Evolutionary conservation across 2,329 filamentous ascomycete species (phyloP).

Genomic region (Harringtonia lauricola): DNA sequence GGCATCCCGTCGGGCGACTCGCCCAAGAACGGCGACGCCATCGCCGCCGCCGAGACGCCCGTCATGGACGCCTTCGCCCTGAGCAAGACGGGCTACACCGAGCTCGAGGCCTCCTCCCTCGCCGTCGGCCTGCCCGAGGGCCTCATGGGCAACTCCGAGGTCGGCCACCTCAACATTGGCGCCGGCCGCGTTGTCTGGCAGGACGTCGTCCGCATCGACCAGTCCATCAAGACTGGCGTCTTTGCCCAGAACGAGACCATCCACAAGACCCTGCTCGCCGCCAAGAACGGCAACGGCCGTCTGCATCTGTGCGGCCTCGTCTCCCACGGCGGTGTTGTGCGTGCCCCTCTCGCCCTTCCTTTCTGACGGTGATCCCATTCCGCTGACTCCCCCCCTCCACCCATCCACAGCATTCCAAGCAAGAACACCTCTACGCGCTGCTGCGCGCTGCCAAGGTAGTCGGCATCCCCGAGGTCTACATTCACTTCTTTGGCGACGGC

Average conservation of each 20-base stretch:
- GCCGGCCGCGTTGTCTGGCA: constrained; percentile 98
- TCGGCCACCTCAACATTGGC: constrained; percentile 97
- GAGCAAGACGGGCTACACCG: constrained; percentile 72
- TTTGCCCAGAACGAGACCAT: constrained; percentile 68
- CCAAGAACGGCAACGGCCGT: constrained; percentile 80
- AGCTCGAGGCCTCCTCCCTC: constrained; percentile 90
- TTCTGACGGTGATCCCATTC: no score
- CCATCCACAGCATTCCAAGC: constrained; percentile 90
- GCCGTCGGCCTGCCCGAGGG: constrained; percentile 94
- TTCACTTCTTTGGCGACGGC: constrained; percentile 98
- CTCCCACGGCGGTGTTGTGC: constrained; percentile 82
- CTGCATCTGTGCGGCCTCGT: constrained; percentile 88
- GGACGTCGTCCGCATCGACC: constrained; percentile 92
- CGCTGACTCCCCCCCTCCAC: no score
- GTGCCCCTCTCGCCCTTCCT: background rate
- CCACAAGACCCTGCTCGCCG: constrained; percentile 62
- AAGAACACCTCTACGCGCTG: constrained; percentile 80
- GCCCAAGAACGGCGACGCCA: constrained; percentile 85
- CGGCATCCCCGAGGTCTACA: constrained; percentile 81
- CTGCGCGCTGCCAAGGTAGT: constrained; percentile 84
- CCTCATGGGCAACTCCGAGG: constrained; percentile 97
- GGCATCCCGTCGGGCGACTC: constrained; percentile 74
- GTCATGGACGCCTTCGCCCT: constrained; percentile 88
- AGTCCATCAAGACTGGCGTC: constrained; percentile 77
- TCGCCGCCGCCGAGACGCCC: constrained; percentile 84